Percentiles rank a stretch among this genome's conserved stretches.
These are phyloP conservation scores for Fusarium fujikuroi DNA, from an alignment of 2,329 filamentous ascomycete species.

Conservation along the genomic window DNA sequence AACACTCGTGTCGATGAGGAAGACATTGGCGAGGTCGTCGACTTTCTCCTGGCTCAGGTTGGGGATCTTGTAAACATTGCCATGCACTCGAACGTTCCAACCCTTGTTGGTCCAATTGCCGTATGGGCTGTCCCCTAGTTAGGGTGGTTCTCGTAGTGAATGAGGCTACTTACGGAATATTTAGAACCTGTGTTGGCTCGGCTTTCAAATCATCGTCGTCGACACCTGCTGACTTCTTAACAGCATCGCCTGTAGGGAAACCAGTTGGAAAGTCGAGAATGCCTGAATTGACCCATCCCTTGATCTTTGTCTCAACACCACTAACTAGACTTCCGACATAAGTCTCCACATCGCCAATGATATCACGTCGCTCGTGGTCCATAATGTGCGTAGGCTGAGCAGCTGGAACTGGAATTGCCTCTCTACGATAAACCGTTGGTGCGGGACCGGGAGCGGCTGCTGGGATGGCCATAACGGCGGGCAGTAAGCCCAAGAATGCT, in stretches of 20 bases:
- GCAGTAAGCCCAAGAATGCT: conserved; percentile 39
- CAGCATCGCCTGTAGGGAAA: conserved; percentile 70
- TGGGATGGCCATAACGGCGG: conserved; percentile 37
- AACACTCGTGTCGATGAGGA: conserved; percentile 73
- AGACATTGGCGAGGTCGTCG: conserved; percentile 75
- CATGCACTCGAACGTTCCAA: conserved; percentile 81
- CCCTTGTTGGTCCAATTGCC: conserved; percentile 83
- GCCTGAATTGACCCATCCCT: conserved; percentile 70
- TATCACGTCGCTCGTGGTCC: conserved; percentile 46
- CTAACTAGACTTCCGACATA: conserved; percentile 63
- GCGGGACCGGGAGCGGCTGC: conserved; percentile 38
- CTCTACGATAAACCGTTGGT: conserved; percentile 29
- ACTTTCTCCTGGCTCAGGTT: conserved; percentile 72
- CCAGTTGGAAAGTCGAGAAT: conserved; percentile 75
- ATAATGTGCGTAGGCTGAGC: conserved; percentile 42
- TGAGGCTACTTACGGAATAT: conserved; percentile 63
- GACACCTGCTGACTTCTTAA: conserved; percentile 70
- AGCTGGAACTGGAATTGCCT: conserved; percentile 17
- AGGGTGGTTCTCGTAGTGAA: neutral
- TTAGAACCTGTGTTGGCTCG: conserved; percentile 75
- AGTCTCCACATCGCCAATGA: conserved; percentile 58
- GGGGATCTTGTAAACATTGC: conserved; percentile 84
- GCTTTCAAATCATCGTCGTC: conserved; percentile 66
- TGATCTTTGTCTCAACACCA: conserved; percentile 64
- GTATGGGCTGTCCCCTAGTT: conserved; percentile 58